Evolutionary conservation across 169 alveolate species (phyloP).

Genomic region (Eimeria praecox): DNA sequence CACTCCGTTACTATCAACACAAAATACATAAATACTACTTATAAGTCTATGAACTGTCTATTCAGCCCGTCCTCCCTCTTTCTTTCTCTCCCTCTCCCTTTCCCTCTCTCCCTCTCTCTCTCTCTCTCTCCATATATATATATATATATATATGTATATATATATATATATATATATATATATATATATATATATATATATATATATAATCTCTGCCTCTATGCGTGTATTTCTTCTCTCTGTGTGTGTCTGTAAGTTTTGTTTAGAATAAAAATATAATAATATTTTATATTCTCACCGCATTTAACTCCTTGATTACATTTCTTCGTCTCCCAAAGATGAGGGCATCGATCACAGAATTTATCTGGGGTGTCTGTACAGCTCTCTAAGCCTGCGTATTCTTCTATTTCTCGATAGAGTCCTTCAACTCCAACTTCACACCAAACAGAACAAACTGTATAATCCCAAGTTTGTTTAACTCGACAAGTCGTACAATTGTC

Average conservation of each 20-base stretch:
- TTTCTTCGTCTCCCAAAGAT: conserved; percentile 38
- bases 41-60: too few relatives aligned
- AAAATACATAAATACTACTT: too few relatives aligned
- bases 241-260: too few relatives aligned
- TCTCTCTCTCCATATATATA: too few relatives aligned
- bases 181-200: too few relatives aligned
- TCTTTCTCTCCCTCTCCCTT: too few relatives aligned
- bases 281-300: conserved; percentile 40
- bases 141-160: too few relatives aligned
- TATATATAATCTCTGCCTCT: too few relatives aligned
- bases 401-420: not conserved
- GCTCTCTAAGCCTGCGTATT: not conserved
- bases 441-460: conserved; percentile 42
- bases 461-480: conserved; percentile 41
- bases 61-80: not conserved
- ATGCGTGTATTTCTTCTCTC: too few relatives aligned
- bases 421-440: conserved; percentile 59
- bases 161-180: too few relatives aligned
- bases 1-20: too few relatives aligned
- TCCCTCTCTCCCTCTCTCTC: too few relatives aligned
- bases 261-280: not conserved
- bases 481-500: conserved; percentile 50
- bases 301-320: conserved; percentile 47
- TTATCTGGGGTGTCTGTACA: not conserved
- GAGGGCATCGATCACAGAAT: conserved; percentile 69